Base-by-base conservation (phyloP, 352 stramenopile genomes). In the Pythium angustatum region DNA sequence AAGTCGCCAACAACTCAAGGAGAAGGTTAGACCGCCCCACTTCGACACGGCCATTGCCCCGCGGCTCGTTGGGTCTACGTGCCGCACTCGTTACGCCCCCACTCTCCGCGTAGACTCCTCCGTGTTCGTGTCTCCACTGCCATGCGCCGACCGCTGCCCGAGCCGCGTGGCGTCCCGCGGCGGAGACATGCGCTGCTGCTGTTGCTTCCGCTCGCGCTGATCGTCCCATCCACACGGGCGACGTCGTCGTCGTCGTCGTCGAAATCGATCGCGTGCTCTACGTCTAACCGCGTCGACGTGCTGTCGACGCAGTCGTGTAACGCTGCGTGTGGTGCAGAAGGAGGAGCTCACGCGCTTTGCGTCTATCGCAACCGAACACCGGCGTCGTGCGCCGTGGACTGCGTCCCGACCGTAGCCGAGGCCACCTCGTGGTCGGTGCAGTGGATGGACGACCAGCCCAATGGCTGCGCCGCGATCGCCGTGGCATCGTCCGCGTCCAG, bases 381-480 rank as follows among this genome's bases (percentile, higher is more conserved):
- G 45, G 17, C 40, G 19, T 62, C 62, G 26, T 69, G 62, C 26
- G 49, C 62, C 1, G 10, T 63, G 45, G 53, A 64, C 21, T 69
- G 62, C 22, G 12, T 64, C n/a, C n/a, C 54, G 5, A 31, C 40
- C 0, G 40, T 14, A 15, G 24, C 30, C 19, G 44, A 8, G 9
- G 30, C 53, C 44, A 59, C 45, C 57, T 55, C 53, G 51, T 48
- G 12, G 41, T 60, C 62, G 27, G n/a, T n/a, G n/a, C n/a, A 54
- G 62, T 69, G 62, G 62, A 43, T 60, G 21, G 36, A 50, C 10
- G 21, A 40, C 8, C 21, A 40, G 17, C 27, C 15, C 10, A 54
- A 33, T 19, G 55, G 49, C 34, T 27, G 19, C 43, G 52, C 22
- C 19, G 41, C 22, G 44, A 22, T 63, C 34, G 44, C 54, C 2